Evolutionary conservation across 305 asterid species (phyloP).

Genomic region (Fraxinus velutina): DNA sequence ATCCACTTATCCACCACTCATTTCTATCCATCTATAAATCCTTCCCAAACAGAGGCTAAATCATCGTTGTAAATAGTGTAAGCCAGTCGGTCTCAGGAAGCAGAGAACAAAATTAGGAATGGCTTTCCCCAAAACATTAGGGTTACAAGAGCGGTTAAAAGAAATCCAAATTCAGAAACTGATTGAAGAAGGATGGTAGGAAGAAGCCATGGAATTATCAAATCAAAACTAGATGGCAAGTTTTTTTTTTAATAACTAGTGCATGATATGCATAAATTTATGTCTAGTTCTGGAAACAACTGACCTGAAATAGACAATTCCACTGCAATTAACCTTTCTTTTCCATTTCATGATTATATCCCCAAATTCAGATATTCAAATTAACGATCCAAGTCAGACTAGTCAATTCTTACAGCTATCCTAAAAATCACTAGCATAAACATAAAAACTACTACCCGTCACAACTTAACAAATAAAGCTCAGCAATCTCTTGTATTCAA

Average conservation of each 20-base stretch:
- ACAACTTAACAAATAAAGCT: not conserved
- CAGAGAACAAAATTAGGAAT: not conserved
- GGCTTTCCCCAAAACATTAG: not conserved
- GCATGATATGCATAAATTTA: not conserved
- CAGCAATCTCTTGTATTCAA: slow-evolving; percentile 3
- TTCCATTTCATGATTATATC: not conserved
- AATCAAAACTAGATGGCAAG: not conserved
- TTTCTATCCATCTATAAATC: not conserved
- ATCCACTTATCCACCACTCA: not conserved
- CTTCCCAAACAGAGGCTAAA: not conserved
- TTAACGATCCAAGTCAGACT: not conserved
- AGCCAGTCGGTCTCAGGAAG: not conserved
- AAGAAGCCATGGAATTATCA: not conserved
- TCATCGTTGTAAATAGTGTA: not conserved
- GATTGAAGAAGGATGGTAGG: not conserved
- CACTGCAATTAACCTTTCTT: not conserved
- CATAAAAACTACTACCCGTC: not conserved
- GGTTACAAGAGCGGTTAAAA: not conserved
- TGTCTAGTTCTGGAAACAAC: not conserved
- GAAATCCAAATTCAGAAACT: not conserved
- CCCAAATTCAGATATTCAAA: not conserved
- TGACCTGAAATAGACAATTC: not conserved
- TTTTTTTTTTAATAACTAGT: not conserved
- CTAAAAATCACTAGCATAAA: not conserved
- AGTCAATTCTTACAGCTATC: not conserved